Conservation (phyloP, 2,329 filamentous ascomycete genomes). For the Shiraia bambusicola region DNA sequence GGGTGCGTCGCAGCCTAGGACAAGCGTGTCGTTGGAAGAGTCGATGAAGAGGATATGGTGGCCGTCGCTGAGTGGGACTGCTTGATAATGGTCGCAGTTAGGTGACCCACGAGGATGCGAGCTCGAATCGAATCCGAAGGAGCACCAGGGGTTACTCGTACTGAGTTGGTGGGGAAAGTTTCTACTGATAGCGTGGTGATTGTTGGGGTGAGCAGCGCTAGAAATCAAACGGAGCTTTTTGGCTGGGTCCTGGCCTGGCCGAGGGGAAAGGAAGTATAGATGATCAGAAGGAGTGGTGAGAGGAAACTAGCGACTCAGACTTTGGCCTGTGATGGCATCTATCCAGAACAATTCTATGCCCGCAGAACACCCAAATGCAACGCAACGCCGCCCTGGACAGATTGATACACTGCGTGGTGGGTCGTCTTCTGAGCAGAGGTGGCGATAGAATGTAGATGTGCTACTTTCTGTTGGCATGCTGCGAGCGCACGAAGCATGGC, state of each 20-base stretch:
- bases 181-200: constrained; percentile 27
- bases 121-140: constrained; percentile 23
- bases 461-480: constrained; percentile 34
- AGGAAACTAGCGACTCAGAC: constrained; percentile 58
- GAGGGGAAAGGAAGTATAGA: constrained; percentile 61
- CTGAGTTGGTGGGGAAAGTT: constrained; percentile 20
- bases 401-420: constrained; percentile 66
- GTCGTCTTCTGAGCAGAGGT: constrained; percentile 62
- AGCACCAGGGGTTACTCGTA: constrained; percentile 23
- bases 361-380: constrained; percentile 64
- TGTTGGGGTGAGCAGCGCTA: constrained; percentile 54
- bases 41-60: constrained; percentile 66
- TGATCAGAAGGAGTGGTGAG: constrained; percentile 57
- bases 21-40: constrained; percentile 57
- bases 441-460: constrained; percentile 48
- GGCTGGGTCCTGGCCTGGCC: constrained; percentile 53
- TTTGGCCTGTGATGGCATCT: constrained; percentile 51
- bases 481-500: constrained; percentile 2
- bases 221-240: constrained; percentile 64
- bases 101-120: constrained; percentile 7
- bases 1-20: constrained; percentile 63
- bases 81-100: constrained; percentile 61
- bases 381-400: constrained; percentile 64
- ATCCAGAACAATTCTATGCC: constrained; percentile 67
- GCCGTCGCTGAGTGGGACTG: constrained; percentile 66